Evolutionary conservation across 768 basidiomycete species (phyloP), one percentile per base, ranked within the genome.

Genomic region (Phallus indusiatus): DNA sequence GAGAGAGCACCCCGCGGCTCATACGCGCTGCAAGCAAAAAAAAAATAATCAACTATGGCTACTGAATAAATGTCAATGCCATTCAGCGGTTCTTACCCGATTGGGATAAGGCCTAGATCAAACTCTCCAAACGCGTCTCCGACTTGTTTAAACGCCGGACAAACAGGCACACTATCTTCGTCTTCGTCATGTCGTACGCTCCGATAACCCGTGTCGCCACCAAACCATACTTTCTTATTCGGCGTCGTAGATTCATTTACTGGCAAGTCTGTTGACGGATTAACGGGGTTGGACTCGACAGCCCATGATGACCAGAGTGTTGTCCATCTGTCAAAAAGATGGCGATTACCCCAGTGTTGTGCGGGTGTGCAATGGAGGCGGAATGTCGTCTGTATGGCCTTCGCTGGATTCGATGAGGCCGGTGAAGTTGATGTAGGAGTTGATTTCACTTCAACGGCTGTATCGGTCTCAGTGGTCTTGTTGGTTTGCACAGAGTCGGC

Each of bases 81-180:
- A 28, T 28, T 28, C 7, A 28, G 28, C 28, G 7, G 6, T 11
- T 56, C 64, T 5, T 35, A 65, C 65, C 77, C 78, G 49, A 79
- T 78, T 0, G 87, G 86, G 59, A 89, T 83, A 68, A 87, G 67
- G 3, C 83, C 83, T 33, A 88, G 69, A 65, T 88, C 85, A 63
- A 89, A 83, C 0, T 76, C 78, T 0, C 83, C 84, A 61, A 82
- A 82, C 12, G 66, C 68, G 53, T 79, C 73, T 1, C 88, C 88
- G 54, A 91, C 84, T 68, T 85, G 78, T 65, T 78, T 77, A 69
- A 91, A 91, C 4, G 78, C 87, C 5, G 88, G 88, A 67, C 88
- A 90, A 11, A 75, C 69, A 0, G 84, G 80, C 1, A 79, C 74
- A n/a, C 70, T 69, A 1, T 79, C 68, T 76, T 81, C 62, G 75